Base-by-base conservation (phyloP, 2,329 filamentous ascomycete genomes). In the Ophiostoma novo-ulmi region DNA sequence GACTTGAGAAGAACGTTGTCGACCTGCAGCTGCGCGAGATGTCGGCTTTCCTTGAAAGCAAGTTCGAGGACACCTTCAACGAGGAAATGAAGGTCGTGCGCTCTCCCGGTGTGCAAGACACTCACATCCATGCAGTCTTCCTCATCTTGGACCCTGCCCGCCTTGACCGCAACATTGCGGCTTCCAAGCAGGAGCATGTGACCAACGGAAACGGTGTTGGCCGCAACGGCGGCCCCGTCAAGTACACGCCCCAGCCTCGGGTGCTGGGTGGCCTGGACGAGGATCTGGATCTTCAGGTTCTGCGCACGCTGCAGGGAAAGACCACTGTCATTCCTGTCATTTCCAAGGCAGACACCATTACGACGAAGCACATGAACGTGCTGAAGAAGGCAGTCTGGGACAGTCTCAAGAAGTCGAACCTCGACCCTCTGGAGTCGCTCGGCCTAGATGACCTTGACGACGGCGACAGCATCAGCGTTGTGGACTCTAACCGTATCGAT, bases 81-180 rank as follows among this genome's bases (percentile, higher is more conserved):
- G 95, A 99, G 81, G 95, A 99, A 83, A 97, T 97, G 86, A 98
- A 97, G 83, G 94, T 99, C 66, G 85, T 97, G 73, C 91, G 95
- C 76, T 93, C 94, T 69, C 94, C 95, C 36, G 94, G 94, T 70
- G 91, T 92, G 74, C 92, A 93, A 78, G 95, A 99, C 82, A 97
- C 94, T 68, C 95, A 99, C 79, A 97, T 99, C 74, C 95, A 99
- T 79, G 96, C 93, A 75, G 93, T 93, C 70, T 97, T 99, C 81
- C 85, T 98, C 70, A 83, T 99, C 70, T 87, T 99, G 70, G 95
- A 99, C 78, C 95, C 95, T 1, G 84, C 88, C 69, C 90, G 92
- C 65, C 87, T 99, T 35, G 94, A 97, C 77, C 85, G 89, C 75
- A 97, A 94, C 76, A 89, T 96, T 71, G 86, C 89, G 35, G 85